Percentiles rank a stretch among this genome's conserved stretches.
Evolutionary conservation across 2,329 filamentous ascomycete genomes (phyloP).

Genomic region (Massarina eburnea): DNA sequence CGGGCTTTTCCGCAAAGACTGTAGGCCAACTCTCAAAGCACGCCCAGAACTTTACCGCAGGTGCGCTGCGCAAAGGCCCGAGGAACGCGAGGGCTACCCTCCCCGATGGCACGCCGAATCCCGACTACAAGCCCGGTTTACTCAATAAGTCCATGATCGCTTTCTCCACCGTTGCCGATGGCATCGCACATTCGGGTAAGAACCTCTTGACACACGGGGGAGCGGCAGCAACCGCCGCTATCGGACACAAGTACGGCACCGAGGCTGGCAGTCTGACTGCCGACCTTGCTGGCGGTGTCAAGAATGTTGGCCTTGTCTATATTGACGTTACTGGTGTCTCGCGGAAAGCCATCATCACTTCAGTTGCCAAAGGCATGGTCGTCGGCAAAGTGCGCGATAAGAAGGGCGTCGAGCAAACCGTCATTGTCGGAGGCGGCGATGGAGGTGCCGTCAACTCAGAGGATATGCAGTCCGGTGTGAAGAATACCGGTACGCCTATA

Average conservation of each 20-base stretch:
- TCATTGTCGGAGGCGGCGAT: constrained; percentile 71
- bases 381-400: constrained; percentile 77
- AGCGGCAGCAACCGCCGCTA: constrained; percentile 78
- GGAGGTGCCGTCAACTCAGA: constrained; percentile 48
- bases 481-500: constrained; percentile 32
- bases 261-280: constrained; percentile 80
- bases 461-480: constrained; percentile 33
- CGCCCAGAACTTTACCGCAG: constrained; percentile 87
- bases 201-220: constrained; percentile 74
- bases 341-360: constrained; percentile 85
- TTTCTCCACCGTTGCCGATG: constrained; percentile 91
- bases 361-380: constrained; percentile 92
- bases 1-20: constrained; percentile 79
- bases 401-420: constrained; percentile 63
- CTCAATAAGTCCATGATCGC: constrained; percentile 97
- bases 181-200: constrained; percentile 83
- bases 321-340: constrained; percentile 95
- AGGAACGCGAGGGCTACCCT: constrained; percentile 64
- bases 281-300: constrained; percentile 80
- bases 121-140: constrained; percentile 81
- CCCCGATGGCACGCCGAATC: constrained; percentile 65
- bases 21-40: constrained; percentile 80
- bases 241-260: constrained; percentile 83
- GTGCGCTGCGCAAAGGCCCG: constrained; percentile 65
- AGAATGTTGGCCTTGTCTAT: constrained; percentile 96